A percentile compares a stretch with the other conserved stretches of the same genome.
phyloP scores from a whole-genome alignment of 2,329 filamentous ascomycete genomes.

The Ceratocystis colombiana region DNA sequence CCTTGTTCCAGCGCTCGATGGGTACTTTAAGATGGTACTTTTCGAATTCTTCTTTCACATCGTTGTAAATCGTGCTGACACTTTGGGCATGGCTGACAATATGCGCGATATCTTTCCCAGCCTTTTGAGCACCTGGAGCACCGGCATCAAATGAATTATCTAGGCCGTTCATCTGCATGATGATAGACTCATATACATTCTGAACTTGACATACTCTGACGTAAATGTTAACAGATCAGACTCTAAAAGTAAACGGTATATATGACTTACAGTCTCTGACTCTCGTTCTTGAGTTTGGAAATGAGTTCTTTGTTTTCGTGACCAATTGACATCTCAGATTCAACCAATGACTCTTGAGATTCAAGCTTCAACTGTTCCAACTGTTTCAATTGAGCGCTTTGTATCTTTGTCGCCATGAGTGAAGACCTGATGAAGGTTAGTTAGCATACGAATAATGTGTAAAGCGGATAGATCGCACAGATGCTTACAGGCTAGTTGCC shows the following conservation, averaged over 20 bases:
- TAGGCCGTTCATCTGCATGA: constrained; percentile 5
- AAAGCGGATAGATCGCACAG: background rate
- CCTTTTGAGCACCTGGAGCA: background rate
- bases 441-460: background rate
- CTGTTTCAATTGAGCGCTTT: constrained; percentile 19
- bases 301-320: constrained; percentile 18
- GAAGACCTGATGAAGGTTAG: constrained; percentile 1
- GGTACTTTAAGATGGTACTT: constrained; percentile 11
- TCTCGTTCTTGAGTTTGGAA: constrained; percentile 18
- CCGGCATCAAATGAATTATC: background rate
- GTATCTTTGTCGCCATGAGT: constrained; percentile 16
- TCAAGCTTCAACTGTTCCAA: constrained; percentile 14
- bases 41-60: constrained; percentile 19
- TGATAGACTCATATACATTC: constrained; percentile 12
- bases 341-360: constrained; percentile 4
- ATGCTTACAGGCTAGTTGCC: constrained; percentile 16
- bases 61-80: constrained; percentile 20
- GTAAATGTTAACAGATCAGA: constrained; percentile 2
- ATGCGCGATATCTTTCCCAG: constrained; percentile 1
- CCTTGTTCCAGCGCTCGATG: constrained; percentile 17
- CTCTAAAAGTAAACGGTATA: background rate
- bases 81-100: constrained; percentile 12
- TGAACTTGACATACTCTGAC: constrained; percentile 17
- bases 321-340: constrained; percentile 18
- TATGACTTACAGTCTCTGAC: constrained; percentile 20